Evolutionary conservation across 1,284 basidiomycete genomes (phyloP).

Genomic region (Irpex sp.): DNA sequence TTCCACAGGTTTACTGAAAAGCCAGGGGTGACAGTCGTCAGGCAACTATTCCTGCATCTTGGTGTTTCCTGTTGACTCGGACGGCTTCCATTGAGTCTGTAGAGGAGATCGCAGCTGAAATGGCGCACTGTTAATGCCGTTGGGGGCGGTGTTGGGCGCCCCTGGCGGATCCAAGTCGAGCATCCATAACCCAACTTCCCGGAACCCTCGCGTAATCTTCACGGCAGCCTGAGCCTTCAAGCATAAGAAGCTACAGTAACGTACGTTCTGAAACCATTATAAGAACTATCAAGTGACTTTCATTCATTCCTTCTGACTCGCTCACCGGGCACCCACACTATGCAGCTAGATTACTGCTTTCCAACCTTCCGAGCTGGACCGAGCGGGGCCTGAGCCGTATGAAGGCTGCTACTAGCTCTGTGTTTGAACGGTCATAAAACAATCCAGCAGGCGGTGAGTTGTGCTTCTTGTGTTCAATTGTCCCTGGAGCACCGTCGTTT

Average conservation of each 20-base stretch:
- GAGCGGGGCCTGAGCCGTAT: too few species aligned
- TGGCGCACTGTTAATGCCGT: not conserved
- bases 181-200: not conserved
- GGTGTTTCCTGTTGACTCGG: not conserved
- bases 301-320: not conserved
- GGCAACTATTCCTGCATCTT: not conserved
- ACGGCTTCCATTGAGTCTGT: not conserved
- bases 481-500: not conserved
- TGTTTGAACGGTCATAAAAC: too few species aligned
- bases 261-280: not conserved
- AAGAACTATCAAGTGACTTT: not conserved
- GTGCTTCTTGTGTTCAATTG: not conserved
- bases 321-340: not conserved
- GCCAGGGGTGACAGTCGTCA: not conserved
- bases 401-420: too few species aligned
- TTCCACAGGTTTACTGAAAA: not conserved
- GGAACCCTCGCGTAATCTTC: not conserved
- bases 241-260: not conserved
- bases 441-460: not conserved
- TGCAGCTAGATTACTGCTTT: too few species aligned
- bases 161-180: not conserved
- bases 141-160: not conserved
- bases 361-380: too few species aligned
- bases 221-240: not conserved
- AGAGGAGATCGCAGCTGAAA: not conserved